These are phyloP conservation scores for Aspergillus diversus DNA, from an alignment of 495 filamentous ascomycete genomes.

Conservation along the genomic window DNA sequence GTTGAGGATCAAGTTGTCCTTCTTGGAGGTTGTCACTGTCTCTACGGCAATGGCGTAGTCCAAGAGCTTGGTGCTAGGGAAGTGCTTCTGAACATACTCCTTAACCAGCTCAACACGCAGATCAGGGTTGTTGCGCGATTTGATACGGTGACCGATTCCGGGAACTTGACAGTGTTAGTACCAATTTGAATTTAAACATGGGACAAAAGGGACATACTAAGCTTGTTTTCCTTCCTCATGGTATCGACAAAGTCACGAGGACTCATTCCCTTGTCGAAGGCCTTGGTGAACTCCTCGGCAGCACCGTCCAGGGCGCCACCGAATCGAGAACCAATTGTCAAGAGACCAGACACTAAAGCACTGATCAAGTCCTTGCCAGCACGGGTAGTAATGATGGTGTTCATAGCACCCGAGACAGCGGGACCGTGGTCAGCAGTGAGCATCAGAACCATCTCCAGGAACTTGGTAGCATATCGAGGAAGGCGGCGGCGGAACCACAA, in stretches of 20 bases:
- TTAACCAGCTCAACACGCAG: constrained; percentile 99
- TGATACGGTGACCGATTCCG: constrained; percentile 98
- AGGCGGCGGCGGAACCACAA: constrained; percentile 99
- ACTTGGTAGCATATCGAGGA: constrained; percentile 94
- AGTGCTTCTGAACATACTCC: constrained; percentile 96
- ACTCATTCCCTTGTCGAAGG: constrained; percentile 96
- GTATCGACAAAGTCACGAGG: constrained; percentile 98
- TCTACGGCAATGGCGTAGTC: constrained; percentile 98
- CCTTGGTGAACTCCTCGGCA: constrained; percentile 97
- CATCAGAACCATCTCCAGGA: constrained; percentile 99
- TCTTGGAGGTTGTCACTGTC: constrained; percentile 98
- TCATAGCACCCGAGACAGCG: constrained; percentile 99
- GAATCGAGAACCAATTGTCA: constrained; percentile 97
- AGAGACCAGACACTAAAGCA: constrained; percentile 90
- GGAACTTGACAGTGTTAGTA: constrained; percentile 64
- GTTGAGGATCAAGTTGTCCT: constrained; percentile 99
- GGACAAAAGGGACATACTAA: constrained; percentile 61
- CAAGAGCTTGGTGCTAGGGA: constrained; percentile 94
- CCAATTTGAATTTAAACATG: not conserved
- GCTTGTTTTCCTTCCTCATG: constrained; percentile 99
- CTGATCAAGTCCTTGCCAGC: constrained; percentile 98
- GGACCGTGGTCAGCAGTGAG: constrained; percentile 98
- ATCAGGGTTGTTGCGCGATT: constrained; percentile 99
- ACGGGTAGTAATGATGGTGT: constrained; percentile 99
- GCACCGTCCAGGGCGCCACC: constrained; percentile 98